Evolutionary conservation across 805 yeast genomes (phyloP).

Genomic region (Teunomyces aglyptinius): DNA sequence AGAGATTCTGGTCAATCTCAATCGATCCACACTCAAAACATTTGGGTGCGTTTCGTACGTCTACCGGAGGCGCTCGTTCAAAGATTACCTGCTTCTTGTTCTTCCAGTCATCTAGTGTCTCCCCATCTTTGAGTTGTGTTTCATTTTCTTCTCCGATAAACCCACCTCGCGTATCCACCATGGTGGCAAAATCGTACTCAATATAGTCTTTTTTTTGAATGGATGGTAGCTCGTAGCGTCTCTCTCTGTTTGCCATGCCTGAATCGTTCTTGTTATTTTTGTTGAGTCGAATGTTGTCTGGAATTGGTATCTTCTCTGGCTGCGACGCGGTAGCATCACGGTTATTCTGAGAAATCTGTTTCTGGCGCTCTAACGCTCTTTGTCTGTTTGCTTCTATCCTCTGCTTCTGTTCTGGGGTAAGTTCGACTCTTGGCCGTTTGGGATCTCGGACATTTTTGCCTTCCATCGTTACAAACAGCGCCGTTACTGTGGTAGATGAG

Average conservation of each 20-base stretch:
- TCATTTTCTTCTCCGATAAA: conserved; percentile 45
- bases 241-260: neutral
- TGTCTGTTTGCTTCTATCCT: conserved; percentile 53
- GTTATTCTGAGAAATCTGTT: conserved; percentile 30
- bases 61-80: conserved; percentile 71
- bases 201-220: conserved; percentile 66
- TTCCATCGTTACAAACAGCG: conserved; percentile 4
- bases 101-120: conserved; percentile 48
- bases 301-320: neutral
- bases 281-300: conserved; percentile 11
- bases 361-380: conserved; percentile 47
- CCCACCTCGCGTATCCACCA: conserved; percentile 88
- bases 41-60: conserved; percentile 69
- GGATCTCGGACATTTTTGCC: conserved; percentile 6
- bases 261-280: conserved; percentile 12
- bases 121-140: conserved; percentile 53
- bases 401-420: conserved; percentile 50
- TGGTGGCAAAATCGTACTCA: conserved; percentile 85
- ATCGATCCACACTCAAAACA: conserved; percentile 81
- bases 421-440: conserved; percentile 25
- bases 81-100: conserved; percentile 43
- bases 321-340: conserved; percentile 32
- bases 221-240: conserved; percentile 24
- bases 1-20: conserved; percentile 75
- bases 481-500: neutral